Conservation (phyloP, 2,329 filamentous ascomycete species). For the Aspergillus alliaceus region DNA sequence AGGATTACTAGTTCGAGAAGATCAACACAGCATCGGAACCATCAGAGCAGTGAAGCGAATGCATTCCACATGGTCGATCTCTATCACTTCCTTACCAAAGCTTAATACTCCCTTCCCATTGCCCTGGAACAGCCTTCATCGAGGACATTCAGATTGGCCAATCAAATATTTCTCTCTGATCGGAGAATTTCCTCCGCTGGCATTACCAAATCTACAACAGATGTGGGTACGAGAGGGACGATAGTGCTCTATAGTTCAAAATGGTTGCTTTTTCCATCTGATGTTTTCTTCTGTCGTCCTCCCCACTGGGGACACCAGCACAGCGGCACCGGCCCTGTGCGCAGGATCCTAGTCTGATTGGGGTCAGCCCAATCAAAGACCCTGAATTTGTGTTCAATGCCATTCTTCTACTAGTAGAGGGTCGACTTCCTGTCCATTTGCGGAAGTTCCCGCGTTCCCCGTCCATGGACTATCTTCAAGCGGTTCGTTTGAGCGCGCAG, state of each 20-base stretch:
- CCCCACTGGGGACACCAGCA: background rate
- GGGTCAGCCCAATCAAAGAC: background rate
- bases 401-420: background rate
- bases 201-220: background rate
- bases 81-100: constrained; percentile 11
- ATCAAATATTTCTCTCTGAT: constrained; percentile 1
- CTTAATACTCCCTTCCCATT: constrained; percentile 15
- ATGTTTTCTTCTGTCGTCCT: background rate
- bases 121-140: constrained; percentile 7
- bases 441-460: background rate
- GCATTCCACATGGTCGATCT: background rate
- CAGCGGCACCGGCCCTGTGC: background rate
- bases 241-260: background rate
- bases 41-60: background rate
- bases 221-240: background rate
- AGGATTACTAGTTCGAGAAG: background rate
- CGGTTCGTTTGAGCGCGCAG: background rate
- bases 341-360: background rate
- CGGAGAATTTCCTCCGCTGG: background rate
- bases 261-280: background rate
- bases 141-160: constrained; percentile 10
- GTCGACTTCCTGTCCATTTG: background rate
- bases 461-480: background rate
- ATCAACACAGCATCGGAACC: background rate
- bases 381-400: background rate